A percentile compares a stretch with the other conserved stretches of the same genome.
phyloP scores from a whole-genome alignment of 2,329 filamentous ascomycete genomes.

The Fusarium musae region DNA sequence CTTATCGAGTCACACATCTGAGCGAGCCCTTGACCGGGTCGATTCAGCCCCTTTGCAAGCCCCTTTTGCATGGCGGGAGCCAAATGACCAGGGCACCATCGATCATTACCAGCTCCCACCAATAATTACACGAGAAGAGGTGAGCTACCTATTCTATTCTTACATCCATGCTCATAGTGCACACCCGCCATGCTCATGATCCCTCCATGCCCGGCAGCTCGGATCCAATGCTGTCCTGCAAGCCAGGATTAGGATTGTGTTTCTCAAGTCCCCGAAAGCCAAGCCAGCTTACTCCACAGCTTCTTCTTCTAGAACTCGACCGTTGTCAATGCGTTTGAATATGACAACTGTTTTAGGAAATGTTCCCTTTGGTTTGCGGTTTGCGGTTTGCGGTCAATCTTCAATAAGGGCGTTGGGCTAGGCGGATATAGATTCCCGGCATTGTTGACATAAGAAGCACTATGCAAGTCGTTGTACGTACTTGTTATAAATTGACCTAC shows the following conservation, averaged over 20 bases:
- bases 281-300: slow-evolving; percentile 34
- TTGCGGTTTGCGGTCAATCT: background rate
- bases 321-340: slow-evolving; percentile 26
- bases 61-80: slow-evolving; percentile 17
- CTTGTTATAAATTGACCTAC: too few relatives aligned
- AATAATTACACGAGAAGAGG: slow-evolving; percentile 34
- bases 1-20: slow-evolving; percentile 23
- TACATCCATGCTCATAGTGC: slow-evolving; percentile 13
- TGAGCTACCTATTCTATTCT: slow-evolving; percentile 28
- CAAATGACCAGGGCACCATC: slow-evolving; percentile 28
- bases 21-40: slow-evolving; percentile 16
- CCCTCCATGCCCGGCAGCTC: slow-evolving; percentile 35
- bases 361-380: slow-evolving; percentile 10
- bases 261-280: slow-evolving; percentile 33
- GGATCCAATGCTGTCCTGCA: slow-evolving; percentile 32
- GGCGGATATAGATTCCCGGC: background rate
- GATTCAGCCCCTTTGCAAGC: slow-evolving; percentile 23
- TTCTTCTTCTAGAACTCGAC: slow-evolving; percentile 35
- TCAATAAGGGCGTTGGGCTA: background rate
- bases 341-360: background rate
- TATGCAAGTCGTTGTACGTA: background rate
- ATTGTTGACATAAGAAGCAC: background rate
- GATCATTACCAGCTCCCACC: slow-evolving; percentile 29
- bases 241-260: slow-evolving; percentile 27
- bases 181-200: slow-evolving; percentile 21